Evolutionary conservation across 2,329 filamentous ascomycete genomes (phyloP), one percentile per base, ranked within the genome.

Genomic region (Pseudogymnoascus sp.): DNA sequence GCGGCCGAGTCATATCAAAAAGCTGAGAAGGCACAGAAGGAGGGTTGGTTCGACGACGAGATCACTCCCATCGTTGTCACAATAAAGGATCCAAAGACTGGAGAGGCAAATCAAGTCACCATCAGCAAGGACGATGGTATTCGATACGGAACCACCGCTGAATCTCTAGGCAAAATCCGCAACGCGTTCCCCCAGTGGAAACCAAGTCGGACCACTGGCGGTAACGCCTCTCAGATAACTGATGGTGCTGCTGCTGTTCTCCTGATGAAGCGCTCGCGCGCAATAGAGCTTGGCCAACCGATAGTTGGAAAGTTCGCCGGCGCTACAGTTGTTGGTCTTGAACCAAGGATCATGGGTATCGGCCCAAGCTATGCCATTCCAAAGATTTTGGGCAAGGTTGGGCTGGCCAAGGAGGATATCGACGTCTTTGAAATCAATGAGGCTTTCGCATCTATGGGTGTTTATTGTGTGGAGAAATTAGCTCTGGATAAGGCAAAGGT

Each of bases 361-460:
- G 93, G 93, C 1, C 93, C 93, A 44, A 95, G 90, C 83, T 91
- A 91, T 78, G 92, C 93, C 64, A 97, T 97, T 73, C 93, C 93
- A 67, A 89, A 92, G 75, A 91, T 91, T 5, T 85, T 96, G 61
- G 83, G 89, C 72, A 92, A 93, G 75, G 90, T 91, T 0, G 91
- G 91, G 65, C 84, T 97, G 70, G 80, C 79, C 73, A 89, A 86
- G 76, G 87, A 93, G 62, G 92, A 97, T 69, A 91, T 97, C 40
- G 93, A 97, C 74, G 91, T 97, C 72, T 97, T 84, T 74, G 93
- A 97, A 84, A 96, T 97, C 82, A 97, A 97, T 81, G 93, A 97
- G 84, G 93, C 93, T 0, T 97, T 97, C 76, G 93, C 93, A 50
- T 93, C 89, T 64, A 97, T 97, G 91, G 86, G 91, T 75, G 77